Evolutionary conservation across 225 moss, liverwort and hornwort species (phyloP).

Genomic region (Lunularia cruciata): DNA sequence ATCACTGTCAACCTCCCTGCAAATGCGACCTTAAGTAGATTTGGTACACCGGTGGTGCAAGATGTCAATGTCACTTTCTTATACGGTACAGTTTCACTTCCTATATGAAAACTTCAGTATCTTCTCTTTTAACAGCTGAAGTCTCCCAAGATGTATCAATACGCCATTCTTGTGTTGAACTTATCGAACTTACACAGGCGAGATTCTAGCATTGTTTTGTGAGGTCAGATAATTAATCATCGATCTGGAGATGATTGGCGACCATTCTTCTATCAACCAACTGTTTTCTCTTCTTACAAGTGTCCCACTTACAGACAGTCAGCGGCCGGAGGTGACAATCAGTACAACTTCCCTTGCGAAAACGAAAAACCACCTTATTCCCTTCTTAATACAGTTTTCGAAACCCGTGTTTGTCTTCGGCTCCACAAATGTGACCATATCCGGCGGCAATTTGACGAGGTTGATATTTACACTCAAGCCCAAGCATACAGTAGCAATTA

Average conservation of each 20-base stretch:
- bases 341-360: constrained; percentile 74
- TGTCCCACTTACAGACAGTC: constrained; percentile 45
- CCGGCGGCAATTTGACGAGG: constrained; percentile 67
- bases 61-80: constrained; percentile 60
- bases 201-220: too few relatives aligned
- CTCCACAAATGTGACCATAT: constrained; percentile 38
- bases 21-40: constrained; percentile 60
- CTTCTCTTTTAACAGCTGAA: too few relatives aligned
- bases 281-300: neutral
- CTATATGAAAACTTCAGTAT: too few relatives aligned
- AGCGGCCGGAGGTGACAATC: constrained; percentile 58
- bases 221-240: too few relatives aligned
- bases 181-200: too few relatives aligned
- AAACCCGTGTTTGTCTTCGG: constrained; percentile 82
- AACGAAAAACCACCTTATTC: constrained; percentile 55
- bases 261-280: neutral
- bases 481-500: too few relatives aligned
- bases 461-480: too few relatives aligned
- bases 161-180: too few relatives aligned
- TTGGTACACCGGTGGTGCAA: constrained; percentile 55
- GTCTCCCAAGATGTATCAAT: too few relatives aligned
- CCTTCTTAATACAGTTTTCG: constrained; percentile 71
- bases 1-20: constrained; percentile 66
- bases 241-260: too few relatives aligned
- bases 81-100: constrained; percentile 48